Evolutionary conservation across 1,284 basidiomycete genomes (phyloP).

Genomic region (Trametes polyzona): DNA sequence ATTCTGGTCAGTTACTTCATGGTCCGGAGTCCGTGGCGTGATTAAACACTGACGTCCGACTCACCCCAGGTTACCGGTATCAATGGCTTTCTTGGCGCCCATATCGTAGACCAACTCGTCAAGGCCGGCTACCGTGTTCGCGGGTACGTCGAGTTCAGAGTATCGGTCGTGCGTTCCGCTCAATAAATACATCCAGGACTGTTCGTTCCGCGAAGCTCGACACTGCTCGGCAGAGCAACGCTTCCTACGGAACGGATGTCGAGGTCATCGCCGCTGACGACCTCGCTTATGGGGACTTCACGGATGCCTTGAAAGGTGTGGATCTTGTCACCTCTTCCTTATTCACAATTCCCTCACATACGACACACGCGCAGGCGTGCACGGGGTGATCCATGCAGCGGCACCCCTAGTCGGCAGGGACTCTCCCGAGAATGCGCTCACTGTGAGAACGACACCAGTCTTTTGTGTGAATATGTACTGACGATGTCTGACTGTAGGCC

Average conservation of each 20-base stretch:
- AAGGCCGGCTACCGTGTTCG: slow-evolving; percentile 32
- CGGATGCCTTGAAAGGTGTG: slow-evolving; percentile 31
- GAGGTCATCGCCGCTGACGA: slow-evolving; percentile 29
- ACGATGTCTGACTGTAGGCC: slow-evolving; percentile 14
- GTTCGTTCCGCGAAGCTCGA: slow-evolving; percentile 22
- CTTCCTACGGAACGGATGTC: slow-evolving; percentile 21
- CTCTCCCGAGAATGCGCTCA: slow-evolving; percentile 19
- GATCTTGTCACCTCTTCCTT: background rate
- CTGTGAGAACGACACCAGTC: slow-evolving; percentile 4
- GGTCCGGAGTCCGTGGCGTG: no score
- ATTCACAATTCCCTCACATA: background rate
- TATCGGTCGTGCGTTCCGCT: no score
- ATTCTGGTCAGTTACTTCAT: background rate
- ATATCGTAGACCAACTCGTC: slow-evolving; percentile 32
- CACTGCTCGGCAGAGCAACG: slow-evolving; percentile 16
- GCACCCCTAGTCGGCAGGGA: slow-evolving; percentile 20
- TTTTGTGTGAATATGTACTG: background rate
- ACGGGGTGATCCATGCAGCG: slow-evolving; percentile 31
- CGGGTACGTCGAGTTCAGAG: slow-evolving; percentile 22
- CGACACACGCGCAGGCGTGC: slow-evolving; percentile 28
- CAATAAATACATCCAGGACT: background rate
- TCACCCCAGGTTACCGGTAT: slow-evolving; percentile 32
- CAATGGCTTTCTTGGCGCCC: slow-evolving; percentile 33
- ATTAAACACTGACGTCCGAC: no score
- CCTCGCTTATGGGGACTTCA: slow-evolving; percentile 29